Evolutionary conservation across 1,139 yeast genomes (phyloP).

Genomic region (Debaryomyces coudertii): DNA sequence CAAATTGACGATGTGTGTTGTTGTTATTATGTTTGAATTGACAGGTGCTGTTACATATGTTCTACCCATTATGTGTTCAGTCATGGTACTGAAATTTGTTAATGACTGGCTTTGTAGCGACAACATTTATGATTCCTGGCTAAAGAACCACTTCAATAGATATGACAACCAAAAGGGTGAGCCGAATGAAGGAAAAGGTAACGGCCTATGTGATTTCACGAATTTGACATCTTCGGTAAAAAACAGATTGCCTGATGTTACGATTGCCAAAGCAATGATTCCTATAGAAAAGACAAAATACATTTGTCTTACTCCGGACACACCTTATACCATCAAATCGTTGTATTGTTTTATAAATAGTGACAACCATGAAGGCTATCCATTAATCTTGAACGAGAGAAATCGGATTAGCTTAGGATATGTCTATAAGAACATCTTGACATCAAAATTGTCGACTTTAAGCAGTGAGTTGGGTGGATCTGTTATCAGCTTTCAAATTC

Average conservation of each 20-base stretch:
- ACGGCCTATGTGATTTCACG: slow-evolving; percentile 42
- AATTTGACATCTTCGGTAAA: slow-evolving; percentile 34
- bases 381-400: slow-evolving; percentile 31
- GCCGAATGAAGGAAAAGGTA: slow-evolving; percentile 43
- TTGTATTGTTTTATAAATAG: slow-evolving; percentile 28
- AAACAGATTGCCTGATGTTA: slow-evolving; percentile 38
- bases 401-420: slow-evolving; percentile 42
- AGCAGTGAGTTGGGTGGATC: slow-evolving; percentile 13
- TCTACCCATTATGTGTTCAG: slow-evolving; percentile 61
- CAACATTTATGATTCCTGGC: slow-evolving; percentile 54
- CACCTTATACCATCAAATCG: slow-evolving; percentile 26
- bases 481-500: slow-evolving; percentile 29
- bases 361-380: slow-evolving; percentile 50
- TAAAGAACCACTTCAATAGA: slow-evolving; percentile 34
- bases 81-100: slow-evolving; percentile 53
- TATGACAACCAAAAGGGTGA: slow-evolving; percentile 11
- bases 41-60: slow-evolving; percentile 65
- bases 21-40: slow-evolving; percentile 58
- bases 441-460: slow-evolving; percentile 17
- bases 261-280: slow-evolving; percentile 35
- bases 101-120: slow-evolving; percentile 50
- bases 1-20: slow-evolving; percentile 58
- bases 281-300: slow-evolving; percentile 34
- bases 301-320: slow-evolving; percentile 32
- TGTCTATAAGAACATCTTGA: slow-evolving; percentile 33